Conservation (phyloP, 192 early-diverging fungal species). For the Funneliformis geosporum region DNA sequence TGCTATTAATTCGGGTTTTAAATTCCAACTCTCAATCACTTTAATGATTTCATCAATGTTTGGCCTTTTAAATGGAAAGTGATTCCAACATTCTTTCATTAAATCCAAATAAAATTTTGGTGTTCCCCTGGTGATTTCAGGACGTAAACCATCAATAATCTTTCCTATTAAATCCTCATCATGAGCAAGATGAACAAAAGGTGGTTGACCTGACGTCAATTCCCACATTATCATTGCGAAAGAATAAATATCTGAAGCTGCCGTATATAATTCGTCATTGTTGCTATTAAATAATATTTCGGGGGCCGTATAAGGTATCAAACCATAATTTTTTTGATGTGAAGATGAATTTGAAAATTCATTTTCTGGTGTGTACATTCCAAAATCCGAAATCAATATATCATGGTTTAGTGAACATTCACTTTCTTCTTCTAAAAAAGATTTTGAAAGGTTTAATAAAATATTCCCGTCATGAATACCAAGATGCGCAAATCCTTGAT, state of each 20-base stretch:
- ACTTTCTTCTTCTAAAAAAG: neutral
- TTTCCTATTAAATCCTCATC: neutral
- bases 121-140: neutral
- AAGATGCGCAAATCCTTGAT: neutral
- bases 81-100: neutral
- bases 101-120: neutral
- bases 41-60: neutral
- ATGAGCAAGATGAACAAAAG: neutral
- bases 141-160: neutral
- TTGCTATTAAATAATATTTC: neutral
- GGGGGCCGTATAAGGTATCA: neutral
- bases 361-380: neutral
- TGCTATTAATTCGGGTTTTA: too few species aligned
- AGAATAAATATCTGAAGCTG: neutral
- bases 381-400: neutral
- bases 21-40: too few species aligned
- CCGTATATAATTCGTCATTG: neutral
- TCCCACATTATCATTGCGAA: neutral
- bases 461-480: neutral
- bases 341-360: neutral
- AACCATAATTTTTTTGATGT: neutral
- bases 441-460: neutral
- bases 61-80: neutral
- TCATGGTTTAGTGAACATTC: neutral
- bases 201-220: neutral